Conservation (phyloP, 495 filamentous ascomycete species). For the Penicillium maclennaniae region DNA sequence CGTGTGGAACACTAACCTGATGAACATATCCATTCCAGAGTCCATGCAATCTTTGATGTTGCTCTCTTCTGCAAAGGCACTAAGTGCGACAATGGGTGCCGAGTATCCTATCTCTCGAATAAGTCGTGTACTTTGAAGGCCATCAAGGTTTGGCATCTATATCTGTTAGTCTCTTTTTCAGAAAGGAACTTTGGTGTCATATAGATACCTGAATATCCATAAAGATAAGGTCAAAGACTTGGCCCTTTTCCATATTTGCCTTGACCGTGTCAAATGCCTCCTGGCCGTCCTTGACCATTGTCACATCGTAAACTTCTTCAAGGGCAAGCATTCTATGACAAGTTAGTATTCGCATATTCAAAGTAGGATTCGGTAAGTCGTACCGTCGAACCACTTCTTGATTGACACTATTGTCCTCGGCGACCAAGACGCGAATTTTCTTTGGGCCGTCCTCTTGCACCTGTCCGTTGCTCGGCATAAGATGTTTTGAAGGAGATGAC, state of each 20-base stretch:
- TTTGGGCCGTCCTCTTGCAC: constrained; percentile 36
- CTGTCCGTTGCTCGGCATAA: constrained; percentile 40
- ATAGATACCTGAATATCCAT: constrained; percentile 68
- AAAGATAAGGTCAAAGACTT: constrained; percentile 79
- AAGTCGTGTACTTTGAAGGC: constrained; percentile 79
- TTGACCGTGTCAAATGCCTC: constrained; percentile 86
- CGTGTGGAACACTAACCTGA: constrained; percentile 28
- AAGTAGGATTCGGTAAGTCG: not conserved
- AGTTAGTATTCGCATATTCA: not conserved
- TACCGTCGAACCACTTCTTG: constrained; percentile 78
- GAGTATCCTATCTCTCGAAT: constrained; percentile 84
- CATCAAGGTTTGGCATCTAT: constrained; percentile 90
- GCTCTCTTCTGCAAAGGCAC: constrained; percentile 84
- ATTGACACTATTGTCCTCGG: constrained; percentile 94
- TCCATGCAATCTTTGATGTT: constrained; percentile 84
- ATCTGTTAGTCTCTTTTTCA: constrained; percentile 1
- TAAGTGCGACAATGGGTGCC: constrained; percentile 86
- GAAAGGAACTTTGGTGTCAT: constrained; percentile 5
- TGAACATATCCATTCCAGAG: constrained; percentile 69
- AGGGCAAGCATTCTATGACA: constrained; percentile 55
- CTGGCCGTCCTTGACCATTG: constrained; percentile 80
- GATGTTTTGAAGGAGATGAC: constrained; percentile 25
- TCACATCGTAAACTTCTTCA: constrained; percentile 71
- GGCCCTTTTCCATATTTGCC: constrained; percentile 67
- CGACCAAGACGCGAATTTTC: constrained; percentile 80